Conservation (phyloP, 208 protist species). For the Trypanosoma mega region DNA sequence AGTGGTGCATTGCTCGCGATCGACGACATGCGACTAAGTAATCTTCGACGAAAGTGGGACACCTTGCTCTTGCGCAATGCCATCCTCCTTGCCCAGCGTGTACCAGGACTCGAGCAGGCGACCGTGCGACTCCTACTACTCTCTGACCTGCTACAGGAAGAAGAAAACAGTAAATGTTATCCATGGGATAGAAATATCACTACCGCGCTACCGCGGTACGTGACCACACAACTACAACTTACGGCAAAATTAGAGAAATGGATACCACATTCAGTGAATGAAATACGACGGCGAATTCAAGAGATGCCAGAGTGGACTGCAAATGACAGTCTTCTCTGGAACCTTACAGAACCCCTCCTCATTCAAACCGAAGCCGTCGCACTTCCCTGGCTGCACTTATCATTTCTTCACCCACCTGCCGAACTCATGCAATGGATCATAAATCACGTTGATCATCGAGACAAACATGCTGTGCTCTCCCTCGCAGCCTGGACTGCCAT, state of each 20-base stretch:
- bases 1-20: constrained; percentile 13
- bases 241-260: neutral
- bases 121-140: constrained; percentile 20
- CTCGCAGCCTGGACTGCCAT: neutral
- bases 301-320: neutral
- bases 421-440: neutral
- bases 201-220: constrained; percentile 4
- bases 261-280: neutral
- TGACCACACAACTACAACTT: constrained; percentile 13
- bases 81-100: constrained; percentile 13
- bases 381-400: neutral
- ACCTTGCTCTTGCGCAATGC: constrained; percentile 20
- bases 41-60: constrained; percentile 10
- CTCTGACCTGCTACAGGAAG: constrained; percentile 1
- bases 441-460: neutral
- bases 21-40: neutral
- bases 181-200: constrained; percentile 4
- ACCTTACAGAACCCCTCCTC: neutral
- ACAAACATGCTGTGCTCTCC: neutral
- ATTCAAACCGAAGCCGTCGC: neutral
- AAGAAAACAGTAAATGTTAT: neutral
- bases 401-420: neutral
- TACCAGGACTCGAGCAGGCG: constrained; percentile 2
- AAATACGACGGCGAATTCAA: neutral
- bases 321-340: neutral